A percentile compares a stretch with the other conserved stretches of the same genome.
phyloP scores from a whole-genome alignment of 768 basidiomycete genomes.

The Trametes maxima region DNA sequence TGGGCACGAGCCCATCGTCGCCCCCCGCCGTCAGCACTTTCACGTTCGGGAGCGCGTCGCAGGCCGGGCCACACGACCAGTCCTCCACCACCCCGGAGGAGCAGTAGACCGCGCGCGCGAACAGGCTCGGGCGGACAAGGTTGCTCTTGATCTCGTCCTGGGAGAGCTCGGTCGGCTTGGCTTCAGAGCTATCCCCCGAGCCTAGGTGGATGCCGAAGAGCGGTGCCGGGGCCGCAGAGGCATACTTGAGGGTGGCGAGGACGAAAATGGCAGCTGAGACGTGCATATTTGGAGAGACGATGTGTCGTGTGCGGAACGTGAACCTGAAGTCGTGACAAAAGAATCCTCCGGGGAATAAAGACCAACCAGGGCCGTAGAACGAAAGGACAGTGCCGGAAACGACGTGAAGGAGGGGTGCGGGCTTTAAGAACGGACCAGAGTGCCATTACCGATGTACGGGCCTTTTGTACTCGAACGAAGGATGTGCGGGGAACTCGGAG shows the following conservation, averaged over 20 bases:
- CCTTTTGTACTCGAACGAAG: neutral
- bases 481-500: neutral
- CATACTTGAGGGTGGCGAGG: neutral
- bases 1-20: slow-evolving; percentile 36
- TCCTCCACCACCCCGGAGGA: slow-evolving; percentile 34
- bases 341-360: slow-evolving; percentile 1
- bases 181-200: slow-evolving; percentile 5
- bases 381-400: neutral
- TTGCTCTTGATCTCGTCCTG: slow-evolving; percentile 17
- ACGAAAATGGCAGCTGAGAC: neutral
- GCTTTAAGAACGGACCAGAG: neutral
- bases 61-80: slow-evolving; percentile 40
- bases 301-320: neutral
- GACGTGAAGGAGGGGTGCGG: neutral
- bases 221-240: slow-evolving; percentile 13
- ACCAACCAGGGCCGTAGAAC: slow-evolving; percentile 8
- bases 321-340: neutral
- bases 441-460: neutral
- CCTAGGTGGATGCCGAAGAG: slow-evolving; percentile 10
- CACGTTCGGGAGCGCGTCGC: slow-evolving; percentile 31
- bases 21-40: slow-evolving; percentile 4
- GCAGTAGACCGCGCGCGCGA: slow-evolving; percentile 43
- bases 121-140: slow-evolving; percentile 38
- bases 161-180: neutral
- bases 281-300: neutral